Base-by-base conservation (phyloP, 805 yeast species). In the Torulaspora maleeae region DNA sequence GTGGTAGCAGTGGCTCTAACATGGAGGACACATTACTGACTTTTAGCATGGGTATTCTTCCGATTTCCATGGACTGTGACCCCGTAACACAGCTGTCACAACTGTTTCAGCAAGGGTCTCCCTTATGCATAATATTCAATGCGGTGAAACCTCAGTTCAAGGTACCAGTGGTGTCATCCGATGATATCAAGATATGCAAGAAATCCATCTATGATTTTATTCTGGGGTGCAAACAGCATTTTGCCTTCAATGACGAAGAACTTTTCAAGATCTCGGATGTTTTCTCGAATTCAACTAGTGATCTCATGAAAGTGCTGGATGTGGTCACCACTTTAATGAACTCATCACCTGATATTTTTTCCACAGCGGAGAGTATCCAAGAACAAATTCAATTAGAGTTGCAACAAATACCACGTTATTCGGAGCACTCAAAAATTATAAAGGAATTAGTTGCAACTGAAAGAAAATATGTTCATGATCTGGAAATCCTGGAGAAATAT, bases 31-130 rank as follows among this genome's bases (percentile, higher is more conserved):
- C 64, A 10, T 54, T 67, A 37, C 63, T 73, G 57, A 86, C 88
- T 5, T 86, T 79, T 66, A 79, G 84, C 38, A 85, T 84, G 49
- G 95, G 95, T 24, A 81, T 83, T 12, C 72, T 82, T 36, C 95
- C 91, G 3, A 85, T 85, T 4, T 79, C 77, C 51, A 74, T 77
- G 49, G 76, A 77, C 52, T 84, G 86, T 59, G 99, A 93, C 63
- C 97, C 98, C 3, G 97, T 86, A 2, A 88, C 96, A 1, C 90
- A 88, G 51, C 63, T 93, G 35, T 86, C 96, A 80, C 82, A 87
- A 53, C 70, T 93, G 27, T 82, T 93, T 58, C 95, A 91, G 58
- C 88, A 86, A 58, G 99, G 98, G 9, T 83, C 95, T 2, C 95
- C 98, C 3, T 71, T 93, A 34, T 90, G 98, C 64, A 77, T 87